phyloP scores from a whole-genome alignment of 2,329 filamentous ascomycete species.

The Aspergillus quadrilineatus region DNA sequence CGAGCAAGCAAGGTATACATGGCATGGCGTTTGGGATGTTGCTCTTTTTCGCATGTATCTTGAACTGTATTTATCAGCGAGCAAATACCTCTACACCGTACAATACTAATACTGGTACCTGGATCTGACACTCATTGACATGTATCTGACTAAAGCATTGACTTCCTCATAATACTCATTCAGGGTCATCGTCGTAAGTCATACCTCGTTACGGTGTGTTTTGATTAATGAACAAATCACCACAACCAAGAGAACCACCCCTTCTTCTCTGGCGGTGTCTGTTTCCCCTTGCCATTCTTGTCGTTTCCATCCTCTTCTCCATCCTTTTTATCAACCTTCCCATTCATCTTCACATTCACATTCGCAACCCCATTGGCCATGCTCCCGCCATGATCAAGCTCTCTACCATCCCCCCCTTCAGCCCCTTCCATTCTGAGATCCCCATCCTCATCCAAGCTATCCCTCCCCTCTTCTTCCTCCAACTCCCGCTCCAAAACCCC shows the following conservation, averaged over 20 bases:
- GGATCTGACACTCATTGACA: not conserved
- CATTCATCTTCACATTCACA: not conserved
- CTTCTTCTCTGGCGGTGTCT: conserved; percentile 1
- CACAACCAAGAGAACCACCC: conserved; percentile 12
- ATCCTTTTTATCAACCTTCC: conserved; percentile 10
- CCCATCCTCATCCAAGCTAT: conserved; percentile 2
- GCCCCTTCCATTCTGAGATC: not conserved
- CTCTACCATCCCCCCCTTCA: not conserved
- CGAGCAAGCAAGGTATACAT: conserved; percentile 7
- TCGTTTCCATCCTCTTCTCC: conserved; percentile 11
- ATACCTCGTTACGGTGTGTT: not conserved
- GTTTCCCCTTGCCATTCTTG: conserved; percentile 1
- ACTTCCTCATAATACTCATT: not conserved
- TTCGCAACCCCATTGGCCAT: conserved; percentile 1
- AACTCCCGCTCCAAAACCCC: conserved; percentile 36
- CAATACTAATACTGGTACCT: conserved; percentile 2
- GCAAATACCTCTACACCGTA: conserved; percentile 6
- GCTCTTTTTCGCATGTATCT: not conserved
- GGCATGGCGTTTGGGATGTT: conserved; percentile 18
- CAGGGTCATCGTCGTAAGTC: not conserved
- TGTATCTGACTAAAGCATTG: not conserved
- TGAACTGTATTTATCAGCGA: conserved; percentile 10
- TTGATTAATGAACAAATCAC: not conserved
- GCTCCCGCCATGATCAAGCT: conserved; percentile 2
- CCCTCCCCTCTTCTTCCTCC: conserved; percentile 26